phyloP scores from a whole-genome alignment of 352 stramenopile genomes.

The Nothophytophthora sp. region DNA sequence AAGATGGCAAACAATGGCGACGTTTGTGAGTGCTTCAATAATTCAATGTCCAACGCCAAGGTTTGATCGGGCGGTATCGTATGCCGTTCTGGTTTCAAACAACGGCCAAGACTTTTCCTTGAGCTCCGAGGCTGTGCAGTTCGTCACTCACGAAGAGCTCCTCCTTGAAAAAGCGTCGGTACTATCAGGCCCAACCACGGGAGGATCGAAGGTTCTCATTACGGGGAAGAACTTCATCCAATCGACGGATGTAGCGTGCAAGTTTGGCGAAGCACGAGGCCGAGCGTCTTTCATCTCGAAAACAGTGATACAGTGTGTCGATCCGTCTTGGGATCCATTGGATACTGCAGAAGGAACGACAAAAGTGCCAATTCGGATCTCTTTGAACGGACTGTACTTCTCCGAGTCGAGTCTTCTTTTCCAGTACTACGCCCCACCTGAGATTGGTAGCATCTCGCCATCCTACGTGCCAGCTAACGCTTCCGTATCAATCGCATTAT shows the following conservation, averaged over 20 bases:
- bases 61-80: conserved; percentile 6
- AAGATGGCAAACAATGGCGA: conserved; percentile 3
- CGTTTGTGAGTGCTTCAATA: conserved; percentile 24
- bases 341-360: conserved; percentile 1
- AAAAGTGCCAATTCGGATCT: conserved; percentile 20
- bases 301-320: conserved; percentile 29
- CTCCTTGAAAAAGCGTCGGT: conserved; percentile 15
- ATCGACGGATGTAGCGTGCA: conserved; percentile 22
- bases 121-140: background rate
- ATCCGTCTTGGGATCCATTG: conserved; percentile 27
- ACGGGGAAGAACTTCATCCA: conserved; percentile 19
- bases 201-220: conserved; percentile 31
- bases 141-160: conserved; percentile 19
- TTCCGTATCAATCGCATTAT: conserved; percentile 13
- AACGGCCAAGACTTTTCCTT: conserved; percentile 32
- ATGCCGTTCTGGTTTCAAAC: conserved; percentile 30
- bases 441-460: conserved; percentile 17
- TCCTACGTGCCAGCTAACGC: conserved; percentile 10
- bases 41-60: conserved; percentile 27
- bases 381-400: conserved; percentile 29
- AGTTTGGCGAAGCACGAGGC: conserved; percentile 22
- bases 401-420: conserved; percentile 29
- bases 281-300: conserved; percentile 21
- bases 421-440: conserved; percentile 28
- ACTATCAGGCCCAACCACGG: conserved; percentile 21